phyloP scores from a whole-genome alignment of 2,329 filamentous ascomycete species.

The Fonsecaea monophora region DNA sequence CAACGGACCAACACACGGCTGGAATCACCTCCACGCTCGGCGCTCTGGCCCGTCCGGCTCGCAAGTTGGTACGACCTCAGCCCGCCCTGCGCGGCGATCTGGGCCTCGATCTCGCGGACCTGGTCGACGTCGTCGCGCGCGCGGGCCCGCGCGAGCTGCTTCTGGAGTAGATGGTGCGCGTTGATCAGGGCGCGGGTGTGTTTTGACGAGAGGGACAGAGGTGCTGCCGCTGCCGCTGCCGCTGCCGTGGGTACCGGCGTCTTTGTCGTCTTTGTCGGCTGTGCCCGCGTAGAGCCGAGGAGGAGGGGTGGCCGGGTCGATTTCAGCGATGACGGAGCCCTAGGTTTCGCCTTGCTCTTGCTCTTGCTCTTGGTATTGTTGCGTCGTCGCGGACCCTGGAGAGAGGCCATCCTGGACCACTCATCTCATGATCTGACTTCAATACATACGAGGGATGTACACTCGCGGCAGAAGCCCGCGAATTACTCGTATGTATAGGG shows the following conservation, averaged over 20 bases:
- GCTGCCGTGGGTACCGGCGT: background rate
- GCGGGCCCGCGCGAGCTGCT: constrained; percentile 60
- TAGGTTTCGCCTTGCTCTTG: background rate
- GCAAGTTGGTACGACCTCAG: constrained; percentile 67
- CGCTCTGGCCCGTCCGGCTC: constrained; percentile 67
- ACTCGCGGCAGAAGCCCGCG: too few species aligned
- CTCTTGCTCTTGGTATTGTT: background rate
- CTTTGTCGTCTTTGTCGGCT: background rate
- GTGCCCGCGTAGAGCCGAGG: background rate
- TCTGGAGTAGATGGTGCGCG: constrained; percentile 66
- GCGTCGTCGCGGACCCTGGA: too few species aligned
- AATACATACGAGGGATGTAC: too few species aligned
- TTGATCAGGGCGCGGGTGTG: constrained; percentile 65
- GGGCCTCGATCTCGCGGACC: constrained; percentile 53
- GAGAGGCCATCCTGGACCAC: too few species aligned
- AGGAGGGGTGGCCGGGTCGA: background rate
- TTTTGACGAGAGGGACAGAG: constrained; percentile 55
- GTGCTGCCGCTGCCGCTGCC: background rate
- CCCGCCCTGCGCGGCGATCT: constrained; percentile 65
- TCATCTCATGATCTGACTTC: too few species aligned
- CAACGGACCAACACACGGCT: constrained; percentile 66
- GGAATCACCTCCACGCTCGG: constrained; percentile 68
- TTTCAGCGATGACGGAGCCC: background rate
- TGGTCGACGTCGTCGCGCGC: constrained; percentile 52
- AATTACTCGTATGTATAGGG: too few species aligned